Percentiles rank a stretch among this genome's conserved stretches.
phyloP scores from a whole-genome alignment of 2,329 filamentous ascomycete genomes.

The Onygenales sp. region DNA sequence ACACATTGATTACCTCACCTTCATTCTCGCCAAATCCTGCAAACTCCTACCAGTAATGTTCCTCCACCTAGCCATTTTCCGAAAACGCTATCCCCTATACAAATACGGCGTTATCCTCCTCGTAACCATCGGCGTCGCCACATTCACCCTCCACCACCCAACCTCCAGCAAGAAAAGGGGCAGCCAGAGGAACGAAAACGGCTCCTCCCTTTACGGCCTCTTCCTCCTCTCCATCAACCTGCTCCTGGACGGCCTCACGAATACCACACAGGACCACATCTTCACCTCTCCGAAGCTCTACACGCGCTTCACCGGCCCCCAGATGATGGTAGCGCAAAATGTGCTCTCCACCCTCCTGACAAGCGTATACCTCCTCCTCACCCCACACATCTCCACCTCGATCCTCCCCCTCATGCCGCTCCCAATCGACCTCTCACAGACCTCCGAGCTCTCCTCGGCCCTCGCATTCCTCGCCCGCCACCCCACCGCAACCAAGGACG shows the following conservation, averaged over 20 bases:
- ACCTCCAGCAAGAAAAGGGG: conserved; percentile 49
- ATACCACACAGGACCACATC: conserved; percentile 93
- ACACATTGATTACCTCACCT: conserved; percentile 97
- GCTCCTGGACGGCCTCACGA: conserved; percentile 90
- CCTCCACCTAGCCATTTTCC: conserved; percentile 85
- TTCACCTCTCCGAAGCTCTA: conserved; percentile 58
- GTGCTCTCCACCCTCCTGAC: conserved; percentile 75
- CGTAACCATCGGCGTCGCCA: conserved; percentile 83
- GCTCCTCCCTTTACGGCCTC: conserved; percentile 60
- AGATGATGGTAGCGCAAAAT: conserved; percentile 99
- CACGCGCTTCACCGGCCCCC: conserved; percentile 74
- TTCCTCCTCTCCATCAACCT: conserved; percentile 80
- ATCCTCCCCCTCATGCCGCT: conserved; percentile 60
- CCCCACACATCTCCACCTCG: conserved; percentile 64
- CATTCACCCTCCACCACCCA: conserved; percentile 81
- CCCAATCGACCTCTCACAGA: conserved; percentile 44
- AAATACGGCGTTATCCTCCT: conserved; percentile 91
- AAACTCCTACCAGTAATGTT: conserved; percentile 99
- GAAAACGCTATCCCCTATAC: conserved; percentile 80
- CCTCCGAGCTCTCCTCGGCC: conserved; percentile 72
- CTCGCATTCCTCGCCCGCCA: conserved; percentile 70
- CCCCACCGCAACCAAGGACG: conserved; percentile 75
- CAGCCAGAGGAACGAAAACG: conserved; percentile 44
- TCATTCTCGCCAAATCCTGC: conserved; percentile 94
- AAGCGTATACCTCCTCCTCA: conserved; percentile 62